Base-by-base conservation (phyloP, 192 early-diverging fungal genomes). In the Pilaira anomala region DNA sequence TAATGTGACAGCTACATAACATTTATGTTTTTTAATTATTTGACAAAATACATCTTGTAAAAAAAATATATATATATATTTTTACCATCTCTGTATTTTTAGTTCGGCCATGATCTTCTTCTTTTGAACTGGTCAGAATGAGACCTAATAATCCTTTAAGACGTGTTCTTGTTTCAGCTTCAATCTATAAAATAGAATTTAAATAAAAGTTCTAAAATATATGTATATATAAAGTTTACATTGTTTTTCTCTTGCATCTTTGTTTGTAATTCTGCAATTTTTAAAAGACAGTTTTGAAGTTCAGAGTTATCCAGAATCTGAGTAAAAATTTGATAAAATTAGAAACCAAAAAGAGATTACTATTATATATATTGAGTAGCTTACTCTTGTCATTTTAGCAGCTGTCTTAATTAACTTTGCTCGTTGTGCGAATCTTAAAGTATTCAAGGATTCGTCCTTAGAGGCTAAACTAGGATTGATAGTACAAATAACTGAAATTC, bases 381-480 rank as follows among this genome's bases (percentile, higher is more conserved):
- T 57, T 11, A 87, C 81, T 28, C 84, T 77, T 77, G 96, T 96
- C 53, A 89, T 86, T 39, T 91, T 78, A 9, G 97, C 91, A 39
- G 84, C 85, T 28, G 90, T 88, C 26, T 81, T 78, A 14, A 98
- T 87, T 59, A 91, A 89, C 75, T 98, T 98, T 30, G 94, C 89
- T 8, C 94, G 80, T 24, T 84, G 79, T 2, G 97, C 97, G 77
- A 98, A 98, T 65, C 98, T 94, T 29, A 98, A 82, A 1, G 97
- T 98, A 59, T 91, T 97, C 33, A 85, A 66, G 0, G 93, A 85
- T 55, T 98, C 97, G 50, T 97, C 95, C 3, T 87, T 74, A 62
- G 91, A 91, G 58, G 84, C 63, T 12, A 72, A 69, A 0, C 93
- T 80, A 7, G 95, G 93, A 36, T 88, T 92, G 58, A 96, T 89